phyloP scores from a whole-genome alignment of 2,329 filamentous ascomycete species.

The Phyllosticta ampelicida region DNA sequence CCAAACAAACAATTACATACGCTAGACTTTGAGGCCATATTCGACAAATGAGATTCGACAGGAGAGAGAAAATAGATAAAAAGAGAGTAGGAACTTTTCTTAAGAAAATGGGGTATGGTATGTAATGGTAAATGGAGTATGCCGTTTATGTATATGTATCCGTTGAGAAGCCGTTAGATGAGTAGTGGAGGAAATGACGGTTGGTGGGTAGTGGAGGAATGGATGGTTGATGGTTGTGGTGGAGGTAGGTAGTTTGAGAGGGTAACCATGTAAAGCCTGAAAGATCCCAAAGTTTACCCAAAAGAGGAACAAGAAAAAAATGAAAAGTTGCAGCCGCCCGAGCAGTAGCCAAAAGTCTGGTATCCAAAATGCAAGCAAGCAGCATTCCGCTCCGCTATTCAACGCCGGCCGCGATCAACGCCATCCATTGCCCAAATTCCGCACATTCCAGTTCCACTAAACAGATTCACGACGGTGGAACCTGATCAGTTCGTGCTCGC shows the following conservation, averaged over 20 bases:
- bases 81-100: no score
- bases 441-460: not conserved
- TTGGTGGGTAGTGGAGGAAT: not conserved
- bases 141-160: not conserved
- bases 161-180: not conserved
- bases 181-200: not conserved
- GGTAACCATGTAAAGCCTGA: not conserved
- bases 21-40: no score
- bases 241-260: not conserved
- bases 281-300: not conserved
- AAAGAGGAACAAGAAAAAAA: not conserved
- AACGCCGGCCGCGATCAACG: not conserved
- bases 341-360: not conserved
- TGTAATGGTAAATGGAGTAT: no score
- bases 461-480: not conserved
- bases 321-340: not conserved
- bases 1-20: no score
- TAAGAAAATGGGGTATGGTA: no score
- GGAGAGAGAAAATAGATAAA: no score
- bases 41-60: no score
- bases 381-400: not conserved
- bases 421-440: not conserved
- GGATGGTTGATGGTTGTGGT: not conserved
- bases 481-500: constrained; percentile 6
- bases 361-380: not conserved